Conservation (phyloP, 2,329 filamentous ascomycete genomes). For the Phialocephala sp. region DNA sequence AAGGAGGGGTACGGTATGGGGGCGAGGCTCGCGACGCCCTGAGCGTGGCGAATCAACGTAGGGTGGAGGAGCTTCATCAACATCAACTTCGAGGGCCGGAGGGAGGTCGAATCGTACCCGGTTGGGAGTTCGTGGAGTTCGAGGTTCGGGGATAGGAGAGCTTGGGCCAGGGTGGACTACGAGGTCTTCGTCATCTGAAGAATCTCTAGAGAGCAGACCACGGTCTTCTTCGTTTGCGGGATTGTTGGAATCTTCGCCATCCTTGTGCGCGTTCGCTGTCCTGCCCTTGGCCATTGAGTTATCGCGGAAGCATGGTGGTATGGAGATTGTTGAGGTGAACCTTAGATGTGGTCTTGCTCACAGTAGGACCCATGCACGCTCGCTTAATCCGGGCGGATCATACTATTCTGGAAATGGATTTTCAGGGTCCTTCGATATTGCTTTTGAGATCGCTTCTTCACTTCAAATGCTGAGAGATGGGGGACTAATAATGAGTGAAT, state of each 20-base stretch:
- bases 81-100: conserved; percentile 37
- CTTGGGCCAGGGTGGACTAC: conserved; percentile 35
- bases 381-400: conserved; percentile 21
- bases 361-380: conserved; percentile 26
- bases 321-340: conserved; percentile 15
- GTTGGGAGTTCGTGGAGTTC: conserved; percentile 43
- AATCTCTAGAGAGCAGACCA: conserved; percentile 45
- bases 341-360: conserved; percentile 14
- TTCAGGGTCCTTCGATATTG: conserved; percentile 9
- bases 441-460: background rate
- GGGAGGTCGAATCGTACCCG: conserved; percentile 45
- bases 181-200: conserved; percentile 40
- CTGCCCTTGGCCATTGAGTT: conserved; percentile 52
- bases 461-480: background rate
- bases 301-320: conserved; percentile 49
- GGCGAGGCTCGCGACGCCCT: conserved; percentile 40
- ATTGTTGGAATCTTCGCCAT: conserved; percentile 32
- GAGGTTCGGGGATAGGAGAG: conserved; percentile 28
- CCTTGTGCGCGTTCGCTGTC: conserved; percentile 39
- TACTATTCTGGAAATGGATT: conserved; percentile 17
- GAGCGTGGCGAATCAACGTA: conserved; percentile 38
- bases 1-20: conserved; percentile 65
- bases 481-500: too few relatives aligned
- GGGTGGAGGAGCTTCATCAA: conserved; percentile 48
- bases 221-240: conserved; percentile 46